A percentile compares a stretch with the other conserved stretches of the same genome.
Conservation (phyloP, 805 yeast genomes). For the Suhomyces prunicola region DNA sequence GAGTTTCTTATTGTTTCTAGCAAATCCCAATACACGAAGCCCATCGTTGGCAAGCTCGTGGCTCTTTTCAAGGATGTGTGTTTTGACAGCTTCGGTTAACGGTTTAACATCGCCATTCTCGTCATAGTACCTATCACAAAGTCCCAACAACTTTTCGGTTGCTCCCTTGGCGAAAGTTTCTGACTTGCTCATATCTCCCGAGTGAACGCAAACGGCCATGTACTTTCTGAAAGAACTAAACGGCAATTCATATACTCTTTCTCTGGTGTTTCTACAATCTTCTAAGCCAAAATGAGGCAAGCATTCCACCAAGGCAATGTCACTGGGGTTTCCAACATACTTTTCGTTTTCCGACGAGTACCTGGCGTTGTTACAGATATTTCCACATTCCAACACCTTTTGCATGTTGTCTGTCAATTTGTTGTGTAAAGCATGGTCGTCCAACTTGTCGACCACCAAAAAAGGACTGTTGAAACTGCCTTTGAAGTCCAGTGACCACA, state of each 20-base stretch:
- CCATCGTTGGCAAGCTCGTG: constrained; percentile 75
- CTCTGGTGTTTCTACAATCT: constrained; percentile 61
- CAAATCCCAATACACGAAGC: constrained; percentile 79
- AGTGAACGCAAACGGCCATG: constrained; percentile 77
- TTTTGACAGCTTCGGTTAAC: constrained; percentile 49
- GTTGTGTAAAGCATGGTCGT: constrained; percentile 38
- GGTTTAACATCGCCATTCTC: constrained; percentile 59
- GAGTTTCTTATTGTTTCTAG: constrained; percentile 45
- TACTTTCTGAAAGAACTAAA: constrained; percentile 81
- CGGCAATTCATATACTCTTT: constrained; percentile 72
- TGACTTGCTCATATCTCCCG: constrained; percentile 54
- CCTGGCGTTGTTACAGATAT: constrained; percentile 71
- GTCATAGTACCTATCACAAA: constrained; percentile 58
- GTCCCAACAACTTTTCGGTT: constrained; percentile 62
- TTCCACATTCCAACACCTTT: constrained; percentile 60
- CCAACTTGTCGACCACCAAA: constrained; percentile 47
- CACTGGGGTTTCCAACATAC: constrained; percentile 90
- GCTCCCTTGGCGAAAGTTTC: constrained; percentile 88
- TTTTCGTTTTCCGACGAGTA: constrained; percentile 66
- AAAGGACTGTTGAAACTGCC: constrained; percentile 37
- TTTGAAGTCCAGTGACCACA: constrained; percentile 71
- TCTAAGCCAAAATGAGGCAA: constrained; percentile 66
- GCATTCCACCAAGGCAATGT: constrained; percentile 81
- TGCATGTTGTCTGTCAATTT: constrained; percentile 54
- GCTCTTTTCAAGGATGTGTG: constrained; percentile 55